Base-by-base conservation (phyloP, 1,284 basidiomycete genomes). In the Xerocomus amazonicus region DNA sequence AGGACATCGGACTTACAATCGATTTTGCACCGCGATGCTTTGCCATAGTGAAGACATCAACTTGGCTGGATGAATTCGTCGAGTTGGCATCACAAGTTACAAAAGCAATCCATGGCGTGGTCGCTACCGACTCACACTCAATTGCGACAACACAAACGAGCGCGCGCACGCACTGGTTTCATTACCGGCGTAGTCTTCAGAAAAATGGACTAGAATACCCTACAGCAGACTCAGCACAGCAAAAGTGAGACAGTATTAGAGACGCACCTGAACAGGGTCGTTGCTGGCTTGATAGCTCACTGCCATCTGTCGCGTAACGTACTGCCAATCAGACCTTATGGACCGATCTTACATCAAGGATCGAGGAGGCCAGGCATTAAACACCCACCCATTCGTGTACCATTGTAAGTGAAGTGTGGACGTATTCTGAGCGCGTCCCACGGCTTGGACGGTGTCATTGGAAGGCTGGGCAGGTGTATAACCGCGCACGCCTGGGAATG, bases 91-190 rank as follows among this genome's bases (percentile, higher is more conserved):
- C 91, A 66, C 92, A 95, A 10, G 81, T 80, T 41, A 95, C 80
- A 58, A 92, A 78, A 5, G 92, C 92, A 55, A 95, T 89, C 90
- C 91, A 95, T 7, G 92, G 91, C 0, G 91, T 90, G 2, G 71
- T 77, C 27, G 80, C 87, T 90, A 54, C 40, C 36, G 45, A 47
- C 38, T 44, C 42, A 32, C 23, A 16, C 44, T 54, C 48, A 53
- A 42, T 43, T 40, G 53, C 50, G 45, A 51, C 7, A 38, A 51
- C 16, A 36, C 27, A 26, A 47, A 19, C 26, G 14, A 58, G 45
- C 19, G 34, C 31, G n/a, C 35, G 47, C 47, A 52, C 51, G 45
- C 47, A 67, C 71, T 64, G 73, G 75, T 73, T 17, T 60, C 57
- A 50, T 73, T 68, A 46, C 64, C 72, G 13, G 72, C 71, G 43